Conservation (phyloP, 305 asterid genomes). For the Stenogyne calaminthoides region DNA sequence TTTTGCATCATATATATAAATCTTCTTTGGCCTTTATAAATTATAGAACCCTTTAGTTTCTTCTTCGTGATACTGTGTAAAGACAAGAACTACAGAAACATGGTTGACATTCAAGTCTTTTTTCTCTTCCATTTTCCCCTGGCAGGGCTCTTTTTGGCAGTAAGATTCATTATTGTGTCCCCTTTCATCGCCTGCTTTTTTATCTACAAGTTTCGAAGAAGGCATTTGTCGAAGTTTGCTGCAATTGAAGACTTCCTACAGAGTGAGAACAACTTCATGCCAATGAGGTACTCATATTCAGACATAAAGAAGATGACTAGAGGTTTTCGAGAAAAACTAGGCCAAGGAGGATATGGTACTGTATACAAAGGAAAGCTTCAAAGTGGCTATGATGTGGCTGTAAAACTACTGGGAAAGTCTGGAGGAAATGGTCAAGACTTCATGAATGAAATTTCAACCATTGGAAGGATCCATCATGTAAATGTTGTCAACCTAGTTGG, state of each 20-base stretch:
- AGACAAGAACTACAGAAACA: too few relatives aligned
- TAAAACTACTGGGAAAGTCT: neutral
- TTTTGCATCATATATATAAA: too few relatives aligned
- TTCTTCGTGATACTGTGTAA: too few relatives aligned
- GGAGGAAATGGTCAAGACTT: conserved; percentile 8
- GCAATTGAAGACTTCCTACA: conserved; percentile 1
- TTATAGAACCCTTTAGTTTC: too few relatives aligned
- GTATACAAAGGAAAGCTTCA: conserved; percentile 23
- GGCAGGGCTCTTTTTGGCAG: too few relatives aligned
- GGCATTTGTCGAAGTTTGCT: too few relatives aligned
- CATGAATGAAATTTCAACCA: conserved; percentile 11
- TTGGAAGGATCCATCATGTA: conserved; percentile 11
- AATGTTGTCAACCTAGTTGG: conserved; percentile 9
- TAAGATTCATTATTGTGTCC: too few relatives aligned
- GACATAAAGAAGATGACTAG: conserved; percentile 14
- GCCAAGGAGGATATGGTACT: conserved; percentile 15
- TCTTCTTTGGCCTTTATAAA: too few relatives aligned
- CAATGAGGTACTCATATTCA: conserved; percentile 21
- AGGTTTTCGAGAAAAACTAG: conserved; percentile 5
- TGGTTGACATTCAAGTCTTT: too few relatives aligned
- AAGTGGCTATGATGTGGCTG: conserved; percentile 12
- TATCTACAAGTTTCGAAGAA: too few relatives aligned
- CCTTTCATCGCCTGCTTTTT: too few relatives aligned
- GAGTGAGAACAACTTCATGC: conserved; percentile 11
- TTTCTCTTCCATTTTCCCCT: too few relatives aligned